These are phyloP conservation scores for Ilex asprella DNA, from an alignment of 257 asterid genomes.

Conservation along the genomic window DNA sequence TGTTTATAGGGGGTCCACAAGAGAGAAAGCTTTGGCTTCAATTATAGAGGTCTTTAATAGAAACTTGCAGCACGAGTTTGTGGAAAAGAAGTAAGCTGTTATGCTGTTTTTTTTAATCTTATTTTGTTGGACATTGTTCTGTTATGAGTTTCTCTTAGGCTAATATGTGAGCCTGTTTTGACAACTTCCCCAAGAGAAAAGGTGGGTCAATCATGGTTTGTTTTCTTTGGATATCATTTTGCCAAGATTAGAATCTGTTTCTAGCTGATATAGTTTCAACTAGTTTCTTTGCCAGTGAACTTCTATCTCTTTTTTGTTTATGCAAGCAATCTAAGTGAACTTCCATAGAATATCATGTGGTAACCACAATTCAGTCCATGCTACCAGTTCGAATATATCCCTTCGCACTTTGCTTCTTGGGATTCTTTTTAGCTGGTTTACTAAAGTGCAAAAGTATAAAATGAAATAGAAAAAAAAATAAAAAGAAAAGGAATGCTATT, in stretches of 20 bases:
- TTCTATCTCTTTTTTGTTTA: too few relatives aligned
- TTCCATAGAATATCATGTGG: too few relatives aligned
- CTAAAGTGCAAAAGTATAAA: too few relatives aligned
- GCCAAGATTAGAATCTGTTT: too few relatives aligned
- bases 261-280: too few relatives aligned
- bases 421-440: not conserved
- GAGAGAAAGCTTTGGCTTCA: constrained; percentile 77
- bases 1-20: constrained; percentile 73
- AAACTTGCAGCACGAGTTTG: constrained; percentile 62
- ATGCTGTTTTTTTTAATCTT: not conserved
- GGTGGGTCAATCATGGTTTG: not conserved
- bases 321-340: too few relatives aligned
- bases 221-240: too few relatives aligned
- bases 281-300: too few relatives aligned
- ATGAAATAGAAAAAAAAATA: too few relatives aligned
- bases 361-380: too few relatives aligned
- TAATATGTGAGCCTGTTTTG: not conserved
- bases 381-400: not conserved
- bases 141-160: not conserved
- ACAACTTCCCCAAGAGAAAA: not conserved
- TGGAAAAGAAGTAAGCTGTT: constrained; percentile 56
- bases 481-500: too few relatives aligned
- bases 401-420: not conserved
- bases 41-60: constrained; percentile 63
- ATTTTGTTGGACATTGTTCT: not conserved